Base-by-base conservation (phyloP, 2,329 filamentous ascomycete genomes). In the Beauveria rudraprayagi region DNA sequence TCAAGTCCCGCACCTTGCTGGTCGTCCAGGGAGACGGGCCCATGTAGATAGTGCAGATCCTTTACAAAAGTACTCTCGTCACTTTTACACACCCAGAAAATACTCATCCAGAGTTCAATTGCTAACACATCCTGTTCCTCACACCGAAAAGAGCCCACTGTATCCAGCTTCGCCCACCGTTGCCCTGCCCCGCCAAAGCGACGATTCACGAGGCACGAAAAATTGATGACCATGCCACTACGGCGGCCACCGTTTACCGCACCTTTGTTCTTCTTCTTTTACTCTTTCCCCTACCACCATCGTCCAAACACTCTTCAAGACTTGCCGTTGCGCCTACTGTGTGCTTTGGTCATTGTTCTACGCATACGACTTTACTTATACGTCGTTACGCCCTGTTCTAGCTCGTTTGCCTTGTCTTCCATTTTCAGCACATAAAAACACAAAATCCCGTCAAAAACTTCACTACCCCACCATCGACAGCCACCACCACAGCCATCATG, bases 401-500 rank as follows among this genome's bases (percentile, higher is more conserved):
- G 22, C 51, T 41, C 30, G 34, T 17, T 30, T 41, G 30, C 5
- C 28, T 58, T 57, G 44, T 55, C 24, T 48, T 34, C 6, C 19
- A n/a, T n/a, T 46, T 48, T 16, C 34, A 56, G 56, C 60, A 60
- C 57, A 16, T 34, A 56, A 54, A 51, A 50, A 37, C 16, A 55
- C 17, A 34, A 57, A 60, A 60, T 64, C 65, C 56, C 62, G 58
- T 62, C 63, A 60, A 62, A 62, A 60, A 60, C 55, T 62, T 52
- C 61, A 56, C 60, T 37, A 62, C 47, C 58, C 62, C 64, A 65
- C 62, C 61, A 64, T 64, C 65, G 43, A 48, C 10, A 26, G 48
- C 41, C 48, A 50, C 48, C 57, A 47, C 26, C 57, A 44, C 44
- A 44, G 22, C 40, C 58, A 41, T 70, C 72, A 96, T 96, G 92